These are phyloP conservation scores for Phlebiopsis flavidoalba DNA, from an alignment of 768 basidiomycete species.

Conservation along the genomic window DNA sequence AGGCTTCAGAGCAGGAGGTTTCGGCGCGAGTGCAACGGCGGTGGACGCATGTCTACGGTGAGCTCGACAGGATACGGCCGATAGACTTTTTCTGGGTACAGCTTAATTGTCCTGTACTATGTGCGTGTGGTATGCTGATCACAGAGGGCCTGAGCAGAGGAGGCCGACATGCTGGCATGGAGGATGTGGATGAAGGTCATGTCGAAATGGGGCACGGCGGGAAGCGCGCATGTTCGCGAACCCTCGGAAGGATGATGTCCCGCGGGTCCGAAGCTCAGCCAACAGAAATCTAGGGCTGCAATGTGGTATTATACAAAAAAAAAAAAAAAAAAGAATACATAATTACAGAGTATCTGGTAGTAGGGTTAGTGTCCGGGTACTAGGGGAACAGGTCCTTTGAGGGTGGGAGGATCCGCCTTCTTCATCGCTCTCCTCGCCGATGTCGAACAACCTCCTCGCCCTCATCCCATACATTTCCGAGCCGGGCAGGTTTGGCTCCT, in stretches of 20 bases:
- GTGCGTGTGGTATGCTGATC: slow-evolving; percentile 1
- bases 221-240: slow-evolving; percentile 3
- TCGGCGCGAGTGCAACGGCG: slow-evolving; percentile 5
- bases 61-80: background rate
- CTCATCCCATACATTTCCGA: slow-evolving; percentile 73
- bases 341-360: slow-evolving; percentile 17
- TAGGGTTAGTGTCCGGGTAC: background rate
- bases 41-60: slow-evolving; percentile 15
- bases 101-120: background rate
- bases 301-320: background rate
- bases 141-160: slow-evolving; percentile 16
- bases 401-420: slow-evolving; percentile 27
- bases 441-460: slow-evolving; percentile 69
- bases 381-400: background rate
- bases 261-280: too few relatives aligned
- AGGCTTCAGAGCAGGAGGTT: background rate
- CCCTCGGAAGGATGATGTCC: background rate
- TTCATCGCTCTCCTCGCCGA: slow-evolving; percentile 60
- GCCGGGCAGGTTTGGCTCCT: slow-evolving; percentile 27
- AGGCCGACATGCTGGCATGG: slow-evolving; percentile 26
- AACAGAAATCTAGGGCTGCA: background rate
- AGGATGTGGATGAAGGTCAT: slow-evolving; percentile 9
- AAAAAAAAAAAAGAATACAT: too few relatives aligned
- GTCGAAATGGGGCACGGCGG: background rate
- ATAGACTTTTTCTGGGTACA: background rate